A percentile compares a stretch with the other conserved stretches of the same genome.
phyloP scores from a whole-genome alignment of 192 early-diverging fungal species.

The Coemansia javaensis region DNA sequence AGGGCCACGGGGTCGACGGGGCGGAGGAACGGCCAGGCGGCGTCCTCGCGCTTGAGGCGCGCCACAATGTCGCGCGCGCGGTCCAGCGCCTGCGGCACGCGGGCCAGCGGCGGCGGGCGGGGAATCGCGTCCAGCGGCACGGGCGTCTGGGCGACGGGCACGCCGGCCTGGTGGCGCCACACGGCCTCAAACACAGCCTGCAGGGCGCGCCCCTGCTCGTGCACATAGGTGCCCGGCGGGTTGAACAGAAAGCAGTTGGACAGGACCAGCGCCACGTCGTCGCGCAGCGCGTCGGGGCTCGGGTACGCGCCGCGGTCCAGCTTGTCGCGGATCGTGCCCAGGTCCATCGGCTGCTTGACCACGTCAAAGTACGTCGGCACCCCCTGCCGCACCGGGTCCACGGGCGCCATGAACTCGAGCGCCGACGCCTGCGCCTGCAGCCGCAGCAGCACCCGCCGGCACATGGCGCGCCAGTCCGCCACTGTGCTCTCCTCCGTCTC shows the following conservation, averaged over 20 bases:
- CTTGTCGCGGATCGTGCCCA: constrained; percentile 60
- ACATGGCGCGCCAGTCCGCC: constrained; percentile 24
- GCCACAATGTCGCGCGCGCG: constrained; percentile 14
- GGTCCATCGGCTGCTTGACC: constrained; percentile 69
- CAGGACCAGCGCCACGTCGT: constrained; percentile 59
- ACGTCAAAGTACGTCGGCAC: constrained; percentile 62
- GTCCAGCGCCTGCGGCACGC: not conserved
- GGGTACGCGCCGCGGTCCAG: constrained; percentile 56
- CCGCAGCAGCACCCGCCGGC: constrained; percentile 27
- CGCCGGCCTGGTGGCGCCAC: constrained; percentile 18
- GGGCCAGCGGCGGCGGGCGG: constrained; percentile 2
- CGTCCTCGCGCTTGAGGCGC: constrained; percentile 24
- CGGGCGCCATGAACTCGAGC: constrained; percentile 62
- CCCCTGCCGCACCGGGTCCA: constrained; percentile 56
- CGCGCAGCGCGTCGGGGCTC: constrained; percentile 45
- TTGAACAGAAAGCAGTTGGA: constrained; percentile 67
- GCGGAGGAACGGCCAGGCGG: constrained; percentile 46
- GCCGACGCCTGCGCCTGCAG: constrained; percentile 56
- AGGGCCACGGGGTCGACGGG: constrained; percentile 62
- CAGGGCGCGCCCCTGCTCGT: constrained; percentile 51
- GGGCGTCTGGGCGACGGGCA: not conserved
- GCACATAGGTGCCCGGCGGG: constrained; percentile 47
- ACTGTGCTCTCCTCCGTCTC: not conserved
- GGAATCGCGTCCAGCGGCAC: not conserved
- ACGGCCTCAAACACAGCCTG: constrained; percentile 48